Percentiles rank a stretch among this genome's conserved stretches.
phyloP scores from a whole-genome alignment of 2,329 filamentous ascomycete species.

The Cladosporium sp. region DNA sequence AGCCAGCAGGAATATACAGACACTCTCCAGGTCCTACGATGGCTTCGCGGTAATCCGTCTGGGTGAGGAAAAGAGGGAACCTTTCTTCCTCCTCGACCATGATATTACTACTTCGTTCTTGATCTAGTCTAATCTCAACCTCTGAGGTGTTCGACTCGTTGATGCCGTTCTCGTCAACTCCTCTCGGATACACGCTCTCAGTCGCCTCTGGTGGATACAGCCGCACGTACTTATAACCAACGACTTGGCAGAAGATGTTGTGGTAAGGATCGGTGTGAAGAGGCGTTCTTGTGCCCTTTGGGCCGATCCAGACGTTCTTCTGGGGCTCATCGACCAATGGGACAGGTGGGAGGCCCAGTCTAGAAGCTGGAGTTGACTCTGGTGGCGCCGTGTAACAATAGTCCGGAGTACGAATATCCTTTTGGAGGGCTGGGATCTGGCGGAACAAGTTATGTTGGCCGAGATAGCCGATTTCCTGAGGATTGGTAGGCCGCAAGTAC shows the following conservation, averaged over 20 bases:
- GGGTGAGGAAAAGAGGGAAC: slow-evolving; percentile 54
- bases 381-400: slow-evolving; percentile 74
- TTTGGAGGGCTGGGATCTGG: slow-evolving; percentile 72
- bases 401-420: slow-evolving; percentile 77
- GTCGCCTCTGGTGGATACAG: slow-evolving; percentile 70
- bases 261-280: slow-evolving; percentile 93
- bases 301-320: slow-evolving; percentile 91
- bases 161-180: slow-evolving; percentile 61
- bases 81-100: slow-evolving; percentile 22
- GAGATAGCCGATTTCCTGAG: slow-evolving; percentile 63
- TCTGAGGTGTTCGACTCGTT: slow-evolving; percentile 89
- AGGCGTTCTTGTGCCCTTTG: slow-evolving; percentile 80
- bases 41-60: slow-evolving; percentile 66
- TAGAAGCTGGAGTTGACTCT: slow-evolving; percentile 31
- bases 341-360: slow-evolving; percentile 16
- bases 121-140: slow-evolving; percentile 57
- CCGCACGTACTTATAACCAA: slow-evolving; percentile 87
- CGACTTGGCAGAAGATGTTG: slow-evolving; percentile 84
- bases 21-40: slow-evolving; percentile 77
- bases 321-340: slow-evolving; percentile 52
- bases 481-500: slow-evolving; percentile 49
- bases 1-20: slow-evolving; percentile 85
- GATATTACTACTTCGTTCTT: not conserved
- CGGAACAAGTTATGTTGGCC: slow-evolving; percentile 85
- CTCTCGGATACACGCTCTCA: slow-evolving; percentile 56